Base-by-base conservation (phyloP, 768 basidiomycete genomes). In the Pleurotus salmoneostramineus region DNA sequence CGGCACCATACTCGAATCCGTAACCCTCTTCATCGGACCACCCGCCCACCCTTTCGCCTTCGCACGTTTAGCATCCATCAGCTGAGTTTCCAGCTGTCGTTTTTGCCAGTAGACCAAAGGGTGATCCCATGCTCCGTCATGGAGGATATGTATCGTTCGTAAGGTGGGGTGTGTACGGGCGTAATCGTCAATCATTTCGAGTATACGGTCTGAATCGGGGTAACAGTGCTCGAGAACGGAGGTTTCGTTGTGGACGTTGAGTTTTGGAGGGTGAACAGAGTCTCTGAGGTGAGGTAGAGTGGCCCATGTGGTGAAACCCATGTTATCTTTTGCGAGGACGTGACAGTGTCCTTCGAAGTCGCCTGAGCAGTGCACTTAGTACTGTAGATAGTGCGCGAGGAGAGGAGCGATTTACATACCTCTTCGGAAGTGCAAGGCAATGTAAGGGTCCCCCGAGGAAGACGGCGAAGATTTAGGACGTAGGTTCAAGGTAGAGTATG, bases 111-210 rank as follows among this genome's bases (percentile, higher is more conserved):
- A 79, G 1, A 79, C 77, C 5, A 67, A 61, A 1, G 75, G 77
- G 56, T 80, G 77, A 58, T 78, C 77, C 73, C 75, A 76, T 1
- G 77, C 73, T 11, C 77, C 79, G 57, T 79, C 79, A 60, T 81
- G 79, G 0, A 79, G 68, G 43, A 79, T 63, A 63, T 79, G 75
- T 0, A 81, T 49, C 0, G 71, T 71, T 15, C 74, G 72, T 2
- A 78, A 56, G 55, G 75, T 64, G 1, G 77, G 77, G 17, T 70
- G 69, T 27, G 61, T 59, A 4, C 63, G 69, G 11, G 73, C 74
- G 49, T 74, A 71, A 15, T 56, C 34, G 33, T 73, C 71, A 49
- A 81, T 70, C 48, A 74, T 73, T 43, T 68, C 66, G 40, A 79
- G 68, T 36, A 79, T 73, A 37, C 77, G 77, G 14, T 62, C 57